phyloP scores from a whole-genome alignment of 352 stramenopile species.

The Globisporangium abappressorium region DNA sequence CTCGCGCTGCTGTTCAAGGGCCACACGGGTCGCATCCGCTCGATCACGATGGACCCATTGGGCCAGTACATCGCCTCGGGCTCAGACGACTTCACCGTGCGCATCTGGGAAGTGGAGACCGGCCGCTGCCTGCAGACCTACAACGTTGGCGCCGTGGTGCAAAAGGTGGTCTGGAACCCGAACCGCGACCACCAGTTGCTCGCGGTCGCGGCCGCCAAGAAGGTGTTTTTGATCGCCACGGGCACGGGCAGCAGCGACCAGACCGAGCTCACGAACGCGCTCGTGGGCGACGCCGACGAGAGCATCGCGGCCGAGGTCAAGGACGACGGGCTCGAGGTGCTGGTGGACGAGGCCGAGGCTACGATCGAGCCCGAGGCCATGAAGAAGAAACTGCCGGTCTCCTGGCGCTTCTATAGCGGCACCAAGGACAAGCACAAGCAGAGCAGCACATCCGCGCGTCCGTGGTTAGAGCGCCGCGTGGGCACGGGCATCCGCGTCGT shows the following conservation, averaged over 20 bases:
- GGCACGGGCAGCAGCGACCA: constrained; percentile 93
- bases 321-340: constrained; percentile 40
- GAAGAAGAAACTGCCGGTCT: constrained; percentile 90
- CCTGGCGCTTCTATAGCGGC: constrained; percentile 86
- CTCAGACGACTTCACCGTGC: constrained; percentile 94
- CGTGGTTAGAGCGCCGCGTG: constrained; percentile 76
- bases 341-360: constrained; percentile 74
- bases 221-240: constrained; percentile 92
- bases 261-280: constrained; percentile 93
- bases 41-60: constrained; percentile 91
- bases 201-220: constrained; percentile 89
- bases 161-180: constrained; percentile 96
- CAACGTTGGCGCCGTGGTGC: constrained; percentile 88
- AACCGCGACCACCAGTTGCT: constrained; percentile 95
- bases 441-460: constrained; percentile 28
- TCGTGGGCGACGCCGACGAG: constrained; percentile 87
- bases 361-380: constrained; percentile 68
- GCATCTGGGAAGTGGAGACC: constrained; percentile 97
- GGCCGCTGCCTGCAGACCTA: constrained; percentile 91
- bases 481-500: constrained; percentile 82
- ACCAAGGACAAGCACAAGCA: constrained; percentile 81
- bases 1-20: constrained; percentile 86
- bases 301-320: constrained; percentile 52
- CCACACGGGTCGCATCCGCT: constrained; percentile 90
- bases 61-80: constrained; percentile 98